Conservation (phyloP, 805 yeast species). For the Zygotorulaspora florentina region DNA sequence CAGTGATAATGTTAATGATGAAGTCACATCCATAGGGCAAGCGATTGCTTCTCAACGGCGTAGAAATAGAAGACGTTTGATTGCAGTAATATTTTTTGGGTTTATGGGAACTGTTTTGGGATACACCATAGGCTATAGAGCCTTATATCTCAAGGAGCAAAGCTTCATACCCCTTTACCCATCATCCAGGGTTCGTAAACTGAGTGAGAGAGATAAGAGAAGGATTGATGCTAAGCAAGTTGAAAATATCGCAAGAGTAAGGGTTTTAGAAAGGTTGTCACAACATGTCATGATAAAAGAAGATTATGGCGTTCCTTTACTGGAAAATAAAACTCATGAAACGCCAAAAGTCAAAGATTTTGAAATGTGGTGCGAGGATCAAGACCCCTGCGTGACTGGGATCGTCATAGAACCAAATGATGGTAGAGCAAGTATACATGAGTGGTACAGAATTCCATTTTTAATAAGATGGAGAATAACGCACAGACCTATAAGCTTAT, state of each 20-base stretch:
- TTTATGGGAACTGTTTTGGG: conserved; percentile 24
- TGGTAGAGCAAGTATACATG: conserved; percentile 11
- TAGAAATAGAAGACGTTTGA: conserved; percentile 15
- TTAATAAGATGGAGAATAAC: conserved; percentile 28
- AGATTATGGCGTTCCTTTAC: conserved; percentile 32
- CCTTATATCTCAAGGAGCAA: conserved; percentile 24
- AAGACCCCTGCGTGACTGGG: conserved; percentile 30
- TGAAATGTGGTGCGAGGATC: conserved; percentile 33
- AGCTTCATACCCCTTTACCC: conserved; percentile 28
- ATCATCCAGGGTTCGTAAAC: conserved; percentile 22
- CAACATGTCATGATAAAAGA: conserved; percentile 32
- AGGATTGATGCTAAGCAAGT: conserved; percentile 22
- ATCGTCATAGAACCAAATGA: conserved; percentile 20
- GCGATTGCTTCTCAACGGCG: conserved; percentile 22
- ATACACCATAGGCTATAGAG: conserved; percentile 29
- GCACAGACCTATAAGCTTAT: conserved; percentile 22
- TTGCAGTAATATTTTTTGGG: conserved; percentile 13
- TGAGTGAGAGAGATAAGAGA: conserved; percentile 22
- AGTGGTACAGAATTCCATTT: conserved; percentile 27
- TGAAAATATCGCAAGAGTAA: conserved; percentile 17
- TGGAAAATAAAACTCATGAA: conserved; percentile 15
- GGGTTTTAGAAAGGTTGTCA: conserved; percentile 25
- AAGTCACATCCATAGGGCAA: conserved; percentile 16
- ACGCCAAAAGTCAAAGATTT: conserved; percentile 23
- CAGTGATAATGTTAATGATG: conserved; percentile 2